Base-by-base conservation (phyloP, 345 rosid genomes). In the Camelina laxa region DNA sequence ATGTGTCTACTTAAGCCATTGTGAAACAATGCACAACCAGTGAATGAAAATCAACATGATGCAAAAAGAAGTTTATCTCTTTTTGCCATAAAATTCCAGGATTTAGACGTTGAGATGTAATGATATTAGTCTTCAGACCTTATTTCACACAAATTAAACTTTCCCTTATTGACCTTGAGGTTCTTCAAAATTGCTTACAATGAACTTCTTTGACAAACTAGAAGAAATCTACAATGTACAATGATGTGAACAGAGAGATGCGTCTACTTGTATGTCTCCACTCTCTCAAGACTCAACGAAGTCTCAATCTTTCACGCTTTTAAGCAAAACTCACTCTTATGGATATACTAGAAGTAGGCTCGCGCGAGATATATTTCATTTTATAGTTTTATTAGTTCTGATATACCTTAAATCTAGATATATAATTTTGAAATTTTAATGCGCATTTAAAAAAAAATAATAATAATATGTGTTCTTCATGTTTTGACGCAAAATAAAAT, bases 1-100 rank as follows among this genome's bases (percentile, higher is more conserved):
- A 31, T 53, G 21, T 17, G 63, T 41, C 30, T 60, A 42, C 49
- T 7, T 20, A n/a, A 60, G 73, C 49, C 7, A 47, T 57, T 35
- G 13, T 24, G 24, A 11, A 61, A 61, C 69, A 57, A 31, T 2
- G 17, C 30, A 41, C 0, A 57, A 39, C n/a, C 38, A 6, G 47
- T 38, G 47, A 35, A 59, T 12, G 38, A 44, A 64, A 4, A 20
- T 33, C 16, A 60, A 35, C 21, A 61, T 51, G 53, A 36, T 36
- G 51, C 36, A 24, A 47, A 70, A n/a, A 6, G 49, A 47, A 48
- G 16, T 20, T 47, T 2, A 15, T 24, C 27, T 69, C 15, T 44
- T 19, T 22, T 9, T 35, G 15, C 54, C 6, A 56, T 56, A 14
- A 16, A n/a, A 55, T 15, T 22, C 17, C 10, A 57, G 33, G 45